Percentiles rank a stretch among this genome's conserved stretches.
Conservation (phyloP, 2,329 filamentous ascomycete genomes). For the Macrophomina tecta region DNA sequence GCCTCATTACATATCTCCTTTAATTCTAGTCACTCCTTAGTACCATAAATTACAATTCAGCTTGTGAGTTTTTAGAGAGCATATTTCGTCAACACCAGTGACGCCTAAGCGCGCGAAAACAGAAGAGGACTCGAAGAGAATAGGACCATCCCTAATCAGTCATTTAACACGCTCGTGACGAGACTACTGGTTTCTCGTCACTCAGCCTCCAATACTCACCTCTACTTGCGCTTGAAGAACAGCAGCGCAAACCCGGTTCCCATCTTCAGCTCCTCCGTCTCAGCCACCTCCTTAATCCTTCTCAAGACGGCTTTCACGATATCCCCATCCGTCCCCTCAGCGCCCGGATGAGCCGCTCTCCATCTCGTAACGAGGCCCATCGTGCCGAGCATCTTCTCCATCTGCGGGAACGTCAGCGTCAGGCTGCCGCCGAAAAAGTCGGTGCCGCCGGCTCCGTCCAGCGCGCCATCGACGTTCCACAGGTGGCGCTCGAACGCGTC, state of each 20-base stretch:
- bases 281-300: constrained; percentile 30
- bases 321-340: constrained; percentile 50
- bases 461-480: constrained; percentile 47
- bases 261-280: neutral
- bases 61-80: too few relatives aligned
- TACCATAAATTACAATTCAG: neutral
- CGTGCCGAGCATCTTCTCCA: constrained; percentile 48
- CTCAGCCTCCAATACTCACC: neutral
- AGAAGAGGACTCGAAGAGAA: neutral
- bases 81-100: neutral
- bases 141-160: too few relatives aligned
- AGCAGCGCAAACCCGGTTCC: neutral
- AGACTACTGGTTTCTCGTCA: neutral
- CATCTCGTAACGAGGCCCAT: constrained; percentile 52
- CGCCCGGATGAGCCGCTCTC: constrained; percentile 53
- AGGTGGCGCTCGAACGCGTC: constrained; percentile 48
- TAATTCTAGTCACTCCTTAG: neutral
- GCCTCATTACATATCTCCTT: too few relatives aligned
- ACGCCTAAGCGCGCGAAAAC: neutral
- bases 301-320: constrained; percentile 41
- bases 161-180: too few relatives aligned
- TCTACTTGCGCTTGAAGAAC: constrained; percentile 18
- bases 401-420: constrained; percentile 39
- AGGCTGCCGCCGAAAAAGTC: constrained; percentile 36
- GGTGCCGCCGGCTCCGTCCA: constrained; percentile 33